Evolutionary conservation across 805 yeast genomes (phyloP).

Genomic region (Yamadazyma scolyti): DNA sequence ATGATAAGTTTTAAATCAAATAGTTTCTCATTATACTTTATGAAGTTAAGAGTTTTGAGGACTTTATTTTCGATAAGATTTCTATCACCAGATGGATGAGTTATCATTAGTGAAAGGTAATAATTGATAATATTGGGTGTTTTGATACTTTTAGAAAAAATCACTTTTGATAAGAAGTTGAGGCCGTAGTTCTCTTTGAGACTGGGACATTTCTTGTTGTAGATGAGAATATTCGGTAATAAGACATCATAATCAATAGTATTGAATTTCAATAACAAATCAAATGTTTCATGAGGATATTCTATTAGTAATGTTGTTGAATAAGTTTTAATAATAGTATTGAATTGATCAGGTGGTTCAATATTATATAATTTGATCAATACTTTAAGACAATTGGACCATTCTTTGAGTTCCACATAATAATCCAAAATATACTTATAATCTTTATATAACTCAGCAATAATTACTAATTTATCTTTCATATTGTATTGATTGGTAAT

Average conservation of each 20-base stretch:
- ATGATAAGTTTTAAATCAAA: conserved; percentile 75
- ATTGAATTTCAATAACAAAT: conserved; percentile 67
- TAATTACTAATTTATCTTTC: conserved; percentile 58
- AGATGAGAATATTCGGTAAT: conserved; percentile 72
- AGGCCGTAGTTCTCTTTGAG: conserved; percentile 59
- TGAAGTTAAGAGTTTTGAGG: conserved; percentile 23
- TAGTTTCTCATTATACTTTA: conserved; percentile 17
- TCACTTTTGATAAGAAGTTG: conserved; percentile 54
- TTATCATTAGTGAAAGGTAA: conserved; percentile 62
- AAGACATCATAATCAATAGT: conserved; percentile 58
- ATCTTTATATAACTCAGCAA: conserved; percentile 67
- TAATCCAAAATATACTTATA: conserved; percentile 63
- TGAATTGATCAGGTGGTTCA: conserved; percentile 9
- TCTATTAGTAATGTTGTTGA: conserved; percentile 68
- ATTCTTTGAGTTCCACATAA: conserved; percentile 65
- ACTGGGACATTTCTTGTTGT: conserved; percentile 43
- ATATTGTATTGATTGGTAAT: conserved; percentile 66
- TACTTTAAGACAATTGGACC: conserved; percentile 68
- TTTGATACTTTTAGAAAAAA: conserved; percentile 35
- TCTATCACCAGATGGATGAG: conserved; percentile 20
- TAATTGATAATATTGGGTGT: conserved; percentile 61
- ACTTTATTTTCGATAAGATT: conserved; percentile 23
- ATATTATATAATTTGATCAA: conserved; percentile 44
- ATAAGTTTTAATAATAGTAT: conserved; percentile 53
- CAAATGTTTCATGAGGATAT: conserved; percentile 65